phyloP scores from a whole-genome alignment of 441 rosid genomes.

The Gossypium gossypioides region DNA sequence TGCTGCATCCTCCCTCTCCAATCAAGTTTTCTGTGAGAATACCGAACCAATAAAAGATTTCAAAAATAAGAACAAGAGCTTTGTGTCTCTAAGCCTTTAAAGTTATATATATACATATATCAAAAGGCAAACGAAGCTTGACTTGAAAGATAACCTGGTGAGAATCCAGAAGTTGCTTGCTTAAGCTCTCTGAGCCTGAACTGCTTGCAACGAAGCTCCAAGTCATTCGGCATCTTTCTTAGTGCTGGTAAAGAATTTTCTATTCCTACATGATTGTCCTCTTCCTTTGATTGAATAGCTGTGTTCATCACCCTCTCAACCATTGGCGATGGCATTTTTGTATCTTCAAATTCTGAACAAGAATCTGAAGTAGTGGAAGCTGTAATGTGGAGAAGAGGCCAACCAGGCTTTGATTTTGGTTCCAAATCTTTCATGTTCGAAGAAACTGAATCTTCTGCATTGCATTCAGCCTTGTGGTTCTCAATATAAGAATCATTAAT shows the following conservation, averaged over 20 bases:
- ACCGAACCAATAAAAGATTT: neutral
- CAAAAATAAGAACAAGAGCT: neutral
- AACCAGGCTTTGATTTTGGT: slow-evolving; percentile 25
- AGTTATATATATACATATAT: neutral
- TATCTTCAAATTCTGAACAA: slow-evolving; percentile 16
- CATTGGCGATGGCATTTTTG: neutral
- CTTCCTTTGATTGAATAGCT: neutral
- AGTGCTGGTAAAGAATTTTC: slow-evolving; percentile 10
- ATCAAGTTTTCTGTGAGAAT: slow-evolving; percentile 23
- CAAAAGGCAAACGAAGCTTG: neutral
- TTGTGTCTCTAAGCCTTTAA: neutral
- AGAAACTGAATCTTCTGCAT: slow-evolving; percentile 8
- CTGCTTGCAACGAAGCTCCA: slow-evolving; percentile 11
- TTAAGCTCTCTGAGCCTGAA: slow-evolving; percentile 22
- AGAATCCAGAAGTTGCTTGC: slow-evolving; percentile 23
- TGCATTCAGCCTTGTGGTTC: neutral
- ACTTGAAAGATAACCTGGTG: slow-evolving; percentile 21
- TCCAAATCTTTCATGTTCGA: neutral
- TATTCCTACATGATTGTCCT: neutral
- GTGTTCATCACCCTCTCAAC: neutral
- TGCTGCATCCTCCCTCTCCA: slow-evolving; percentile 36
- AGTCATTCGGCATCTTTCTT: neutral
- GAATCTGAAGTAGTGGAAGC: slow-evolving; percentile 12
- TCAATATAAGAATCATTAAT: neutral
- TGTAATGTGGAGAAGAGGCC: slow-evolving; percentile 32